Base-by-base conservation (phyloP, 1,284 basidiomycete species). In the Pisolithus thermaeus region DNA sequence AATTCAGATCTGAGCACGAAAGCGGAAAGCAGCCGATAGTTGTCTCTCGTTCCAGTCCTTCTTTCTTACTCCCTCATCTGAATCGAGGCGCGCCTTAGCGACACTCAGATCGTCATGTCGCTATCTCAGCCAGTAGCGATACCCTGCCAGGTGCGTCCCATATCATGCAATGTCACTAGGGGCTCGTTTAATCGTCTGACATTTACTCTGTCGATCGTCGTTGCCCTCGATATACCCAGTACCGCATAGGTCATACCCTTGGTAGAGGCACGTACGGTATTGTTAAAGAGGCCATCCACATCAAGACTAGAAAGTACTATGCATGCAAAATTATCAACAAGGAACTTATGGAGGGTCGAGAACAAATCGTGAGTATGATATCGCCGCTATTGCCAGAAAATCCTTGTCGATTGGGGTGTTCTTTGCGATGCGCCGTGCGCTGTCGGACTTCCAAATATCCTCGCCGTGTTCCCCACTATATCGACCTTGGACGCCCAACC, bases 301-400 rank as follows among this genome's bases (percentile, higher is more conserved):
- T 97, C 76, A 87, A 87, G 71, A 96, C 94, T 0, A 84, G 91
- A 55, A 76, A 81, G 58, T 79, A 89, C 70, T 93, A 86, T 75
- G 91, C 90, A n/a, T 93, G 91, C 79, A 93, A 93, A 69, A 90
- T 92, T 62, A 90, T 91, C 71, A 90, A 96, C 82, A 99, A 97
- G 79, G 92, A 95, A 69, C 85, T 99, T 61, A 96, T 99, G 91
- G 90, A 92, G 71, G 91, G 91, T 16, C 76, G 90, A 57, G 90
- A 92, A 72, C 83, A 92, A 67, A 91, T 92, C 90, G 91, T 90
- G 42, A 49, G 56, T 35, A 3, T 30, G 9, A 40, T 6, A 28
- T 53, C 28, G 42, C 28, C n/a, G 20, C 47, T 37, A 41, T 52
- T 27, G 7, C 7, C 37, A 40, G n/a, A 48, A 18, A 18, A 23